Conservation (phyloP, 768 basidiomycete genomes). For the Hemileccinum rubropunctum region DNA sequence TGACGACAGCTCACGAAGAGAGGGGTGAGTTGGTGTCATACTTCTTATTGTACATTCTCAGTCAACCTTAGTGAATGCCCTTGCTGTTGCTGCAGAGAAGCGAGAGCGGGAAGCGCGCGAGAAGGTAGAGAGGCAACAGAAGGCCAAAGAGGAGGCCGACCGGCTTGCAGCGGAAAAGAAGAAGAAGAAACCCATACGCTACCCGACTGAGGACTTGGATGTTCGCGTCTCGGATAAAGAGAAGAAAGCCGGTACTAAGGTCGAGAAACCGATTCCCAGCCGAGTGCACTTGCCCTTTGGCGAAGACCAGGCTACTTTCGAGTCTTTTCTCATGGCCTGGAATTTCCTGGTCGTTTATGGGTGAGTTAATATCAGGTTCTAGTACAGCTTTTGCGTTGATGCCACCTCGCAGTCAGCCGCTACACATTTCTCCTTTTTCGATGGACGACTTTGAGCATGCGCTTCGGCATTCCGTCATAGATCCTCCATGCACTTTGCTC, state of each 20-base stretch:
- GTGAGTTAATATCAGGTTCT: conserved; percentile 44
- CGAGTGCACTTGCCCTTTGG: conserved; percentile 66
- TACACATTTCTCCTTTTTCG: conserved; percentile 84
- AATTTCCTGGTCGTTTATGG: conserved; percentile 93
- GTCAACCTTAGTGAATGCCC: conserved; percentile 24
- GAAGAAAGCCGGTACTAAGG: conserved; percentile 71
- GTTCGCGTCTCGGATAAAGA: conserved; percentile 78
- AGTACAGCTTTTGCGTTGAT: neutral
- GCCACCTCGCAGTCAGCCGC: conserved; percentile 60
- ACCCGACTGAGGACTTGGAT: conserved; percentile 91
- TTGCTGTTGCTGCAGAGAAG: conserved; percentile 49
- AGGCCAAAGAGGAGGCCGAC: conserved; percentile 69
- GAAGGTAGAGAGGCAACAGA: conserved; percentile 62
- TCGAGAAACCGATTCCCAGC: conserved; percentile 66
- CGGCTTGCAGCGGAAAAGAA: conserved; percentile 73
- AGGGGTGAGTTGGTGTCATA: conserved; percentile 45
- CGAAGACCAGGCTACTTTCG: conserved; percentile 62
- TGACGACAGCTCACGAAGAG: conserved; percentile 71
- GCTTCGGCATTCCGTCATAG: conserved; percentile 67
- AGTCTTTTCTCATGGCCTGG: conserved; percentile 88
- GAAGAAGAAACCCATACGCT: conserved; percentile 87
- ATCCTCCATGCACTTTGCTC: conserved; percentile 73
- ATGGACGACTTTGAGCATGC: conserved; percentile 92
- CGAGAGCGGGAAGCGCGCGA: conserved; percentile 69
- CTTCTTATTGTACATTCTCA: conserved; percentile 7